These are phyloP conservation scores for Acmispon strigosus DNA, from an alignment of 306 rosid genomes.

Conservation along the genomic window DNA sequence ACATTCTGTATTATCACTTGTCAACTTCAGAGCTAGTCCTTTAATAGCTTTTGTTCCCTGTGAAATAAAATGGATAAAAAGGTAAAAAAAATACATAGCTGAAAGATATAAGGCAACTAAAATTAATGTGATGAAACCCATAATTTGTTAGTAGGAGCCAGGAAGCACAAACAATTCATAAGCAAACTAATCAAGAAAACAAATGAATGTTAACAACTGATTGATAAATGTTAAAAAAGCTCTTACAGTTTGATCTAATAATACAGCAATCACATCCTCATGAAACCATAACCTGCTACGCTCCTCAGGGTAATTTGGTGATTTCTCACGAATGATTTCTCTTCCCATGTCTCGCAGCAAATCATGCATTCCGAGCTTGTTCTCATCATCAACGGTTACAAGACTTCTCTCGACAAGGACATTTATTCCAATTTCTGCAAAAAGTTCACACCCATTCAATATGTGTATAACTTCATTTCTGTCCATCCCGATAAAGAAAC, in stretches of 20 bases:
- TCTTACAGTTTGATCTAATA: not conserved
- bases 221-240: too few species aligned
- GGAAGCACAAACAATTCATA: not conserved
- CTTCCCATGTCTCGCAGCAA: constrained; percentile 9
- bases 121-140: not conserved
- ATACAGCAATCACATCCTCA: not conserved
- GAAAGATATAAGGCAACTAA: not conserved
- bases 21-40: constrained; percentile 9
- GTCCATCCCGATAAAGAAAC: not conserved
- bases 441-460: not conserved
- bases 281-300: not conserved
- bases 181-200: not conserved
- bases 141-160: not conserved
- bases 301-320: not conserved
- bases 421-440: not conserved
- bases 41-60: not conserved
- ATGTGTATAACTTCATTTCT: not conserved
- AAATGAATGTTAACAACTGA: not conserved
- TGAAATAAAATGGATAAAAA: not conserved
- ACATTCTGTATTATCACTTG: not conserved
- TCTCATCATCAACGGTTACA: not conserved
- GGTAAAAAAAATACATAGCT: not conserved
- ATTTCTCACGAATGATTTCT: not conserved
- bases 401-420: not conserved
- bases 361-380: constrained; percentile 8